Evolutionary conservation across 345 rosid genomes (phyloP), one percentile per base, ranked within the genome.

Genomic region (Lepidium aucheri): DNA sequence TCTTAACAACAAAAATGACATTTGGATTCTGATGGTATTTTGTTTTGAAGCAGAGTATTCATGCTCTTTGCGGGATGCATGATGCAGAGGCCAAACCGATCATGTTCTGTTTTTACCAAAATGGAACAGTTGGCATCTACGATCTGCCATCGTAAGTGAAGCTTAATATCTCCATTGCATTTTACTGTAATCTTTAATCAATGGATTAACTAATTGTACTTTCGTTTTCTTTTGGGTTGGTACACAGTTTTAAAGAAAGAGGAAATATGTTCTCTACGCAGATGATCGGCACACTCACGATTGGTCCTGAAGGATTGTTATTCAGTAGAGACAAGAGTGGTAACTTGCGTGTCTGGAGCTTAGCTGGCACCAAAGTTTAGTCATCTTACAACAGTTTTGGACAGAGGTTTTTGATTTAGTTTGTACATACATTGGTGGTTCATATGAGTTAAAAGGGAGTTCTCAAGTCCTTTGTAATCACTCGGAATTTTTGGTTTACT

Each of bases 271-370:
- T 73, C 36, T 73, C 85, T 2, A 60, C 72, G 26, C 34, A 54
- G 15, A 82, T 54, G 58, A 74, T 84, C 5, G 33, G 78, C 44
- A 58, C 70, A 16, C 44, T 85, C 40, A 50, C 75, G 17, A 35
- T 53, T 2, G 86, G 84, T 72, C 79, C 82, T 2, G 74, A 46
- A 11, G 77, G 80, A 16, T 62, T 80, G 3, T 69, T 84, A 41
- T 86, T 84, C 62, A 79, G 79, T 0, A 86, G 92, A 12, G 92
- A 86, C 40, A 80, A 69, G 34, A 70, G 61, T 41, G 89, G 87
- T 13, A 65, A 28, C 42, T 8, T 74, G 43, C 62, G 73, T 51
- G 69, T 74, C 3, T 61, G 77, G 77, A 74, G 13, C 42, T 74
- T 67, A 60, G 56, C 63, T 62, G 58, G 5, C 33, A 34, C 47